phyloP scores from a whole-genome alignment of 768 basidiomycete genomes.

The Pisolithus orientalis region DNA sequence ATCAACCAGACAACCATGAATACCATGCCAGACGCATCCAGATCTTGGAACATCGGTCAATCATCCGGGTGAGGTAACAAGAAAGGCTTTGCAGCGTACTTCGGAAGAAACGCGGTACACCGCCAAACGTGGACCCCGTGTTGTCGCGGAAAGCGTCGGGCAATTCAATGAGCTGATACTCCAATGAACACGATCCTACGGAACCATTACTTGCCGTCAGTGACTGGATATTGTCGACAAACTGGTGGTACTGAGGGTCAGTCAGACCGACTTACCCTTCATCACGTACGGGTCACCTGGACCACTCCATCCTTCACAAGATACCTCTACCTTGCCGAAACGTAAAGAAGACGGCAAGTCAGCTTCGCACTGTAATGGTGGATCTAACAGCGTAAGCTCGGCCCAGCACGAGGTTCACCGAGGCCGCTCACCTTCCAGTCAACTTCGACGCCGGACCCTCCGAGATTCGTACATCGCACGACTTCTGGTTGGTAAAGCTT shows the following conservation, averaged over 20 bases:
- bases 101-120: conserved; percentile 13
- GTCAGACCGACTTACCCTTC: conserved; percentile 49
- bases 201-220: background rate
- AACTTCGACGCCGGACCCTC: conserved; percentile 70
- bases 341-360: conserved; percentile 80
- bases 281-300: conserved; percentile 81
- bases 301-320: conserved; percentile 85
- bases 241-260: background rate
- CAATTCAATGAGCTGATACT: conserved; percentile 74
- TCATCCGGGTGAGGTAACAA: background rate
- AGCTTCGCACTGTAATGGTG: conserved; percentile 66
- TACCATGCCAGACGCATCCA: conserved; percentile 40
- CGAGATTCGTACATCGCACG: conserved; percentile 77
- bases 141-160: conserved; percentile 33
- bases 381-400: conserved; percentile 1
- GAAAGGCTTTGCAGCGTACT: conserved; percentile 9
- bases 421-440: conserved; percentile 76
- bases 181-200: conserved; percentile 79
- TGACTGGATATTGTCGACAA: background rate
- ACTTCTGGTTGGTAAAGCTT: conserved; percentile 73
- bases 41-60: conserved; percentile 27
- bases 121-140: conserved; percentile 4
- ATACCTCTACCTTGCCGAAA: conserved; percentile 80
- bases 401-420: background rate
- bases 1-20: conserved; percentile 56